Evolutionary conservation across 495 filamentous ascomycete genomes (phyloP), one percentile per base, ranked within the genome.

Genomic region (Viridothelium virens): DNA sequence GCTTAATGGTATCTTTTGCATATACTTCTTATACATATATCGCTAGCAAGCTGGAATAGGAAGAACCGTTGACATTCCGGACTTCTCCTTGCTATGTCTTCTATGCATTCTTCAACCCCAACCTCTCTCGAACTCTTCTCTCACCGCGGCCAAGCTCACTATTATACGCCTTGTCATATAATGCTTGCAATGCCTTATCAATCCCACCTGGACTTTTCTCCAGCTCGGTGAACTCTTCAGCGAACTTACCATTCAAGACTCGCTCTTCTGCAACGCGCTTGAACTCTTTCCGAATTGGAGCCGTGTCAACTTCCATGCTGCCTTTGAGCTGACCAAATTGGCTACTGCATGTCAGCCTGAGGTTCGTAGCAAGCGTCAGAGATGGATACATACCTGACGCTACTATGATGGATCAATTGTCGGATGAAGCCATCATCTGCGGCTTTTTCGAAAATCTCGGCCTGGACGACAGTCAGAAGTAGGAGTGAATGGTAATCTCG

Each of bases 271-370:
- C 65, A 34, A 67, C 65, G 6, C 59, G 53, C 65, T 69, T 38
- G 47, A 67, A 69, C 18, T 67, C 65, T 53, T 69, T 67, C 36
- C 44, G 63, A 41, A 69, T 53, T 25, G 33, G 46, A 36, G 16
- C 59, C 4, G 61, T 64, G 37, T 69, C 68, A 10, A 68, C 56
- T 61, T 69, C 68, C 46, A 63, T n/a, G 64, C 68, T 69, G 0
- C 65, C 65, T 44, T 67, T 69, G n/a, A 69, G 61, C 44, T 69
- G 68, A 41, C 68, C 68, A 47, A 68, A 69, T 53, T 69, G 68
- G 46, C 68, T 69, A 39, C n/a, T 6, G 31, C 37, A 46, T n/a
- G 18, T 63, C 46, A 59, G 47, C 9, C 11, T 56, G 3, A 65
- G 38, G 38, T 18, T 37, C 33, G 34, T 3, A 10, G 3, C 11